Evolutionary conservation across 352 stramenopile genomes (phyloP), one percentile per base, ranked within the genome.

Genomic region (Phytophthora uliginosa): DNA sequence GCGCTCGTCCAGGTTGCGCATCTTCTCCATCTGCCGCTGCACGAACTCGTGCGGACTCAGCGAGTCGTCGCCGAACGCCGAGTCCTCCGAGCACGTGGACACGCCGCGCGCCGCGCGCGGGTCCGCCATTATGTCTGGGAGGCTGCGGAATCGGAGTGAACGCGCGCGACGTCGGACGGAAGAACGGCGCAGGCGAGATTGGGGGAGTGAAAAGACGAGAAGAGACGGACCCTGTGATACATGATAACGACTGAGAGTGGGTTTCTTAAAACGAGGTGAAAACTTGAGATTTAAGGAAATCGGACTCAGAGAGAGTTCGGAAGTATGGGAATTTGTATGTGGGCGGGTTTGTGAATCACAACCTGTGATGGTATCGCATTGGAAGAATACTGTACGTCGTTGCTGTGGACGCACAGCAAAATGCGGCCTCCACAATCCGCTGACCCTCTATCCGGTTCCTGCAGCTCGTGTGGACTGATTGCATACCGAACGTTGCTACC

Each of bases 21-120:
- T 89, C 59, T 83, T 80, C 45, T 83, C 76, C 60, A 91, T 81
- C 48, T 83, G 82, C 9, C 51, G 71, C 51, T 84, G 70, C 33
- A 91, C 61, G 54, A 81, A 83, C 63, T 87, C 79, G 64, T 91
- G 71, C 31, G 63, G 67, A 17, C 84, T 79, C 22, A 93, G 73
- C n/a, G 62, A 59, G 36, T 88, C 75, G 61, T 88, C 83, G n/a
- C n/a, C n/a, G n/a, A n/a, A n/a, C n/a, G n/a, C n/a, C n/a, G n/a
- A n/a, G 9, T 90, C 83, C 42, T 90, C 72, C 40, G 81, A 89
- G 66, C 56, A 63, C 53, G 73, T 59, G 38, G 74, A 88, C 61
- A 83, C 71, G 24, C 56, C 59, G 50, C 66, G 66, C 10, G 63
- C 45, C 20, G 59, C 61, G 47, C 71, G 61, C 18, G 68, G 48